Base-by-base conservation (phyloP, 306 rosid genomes). In the Canavalia gladiata region DNA sequence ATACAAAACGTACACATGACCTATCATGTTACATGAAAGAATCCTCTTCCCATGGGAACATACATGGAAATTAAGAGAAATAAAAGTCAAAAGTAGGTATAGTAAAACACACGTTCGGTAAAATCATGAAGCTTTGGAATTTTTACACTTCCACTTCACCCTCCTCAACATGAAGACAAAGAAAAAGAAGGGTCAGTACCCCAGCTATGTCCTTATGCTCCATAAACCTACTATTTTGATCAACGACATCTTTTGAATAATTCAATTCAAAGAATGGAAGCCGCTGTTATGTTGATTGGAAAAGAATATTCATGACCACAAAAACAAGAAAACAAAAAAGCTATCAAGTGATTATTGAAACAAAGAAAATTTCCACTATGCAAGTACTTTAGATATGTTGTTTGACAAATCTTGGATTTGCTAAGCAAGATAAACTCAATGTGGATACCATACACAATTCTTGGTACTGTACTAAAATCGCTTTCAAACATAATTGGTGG, bases 1-100 rank as follows among this genome's bases (percentile, higher is more conserved):
- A 18, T 18, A 18, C 25, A 18, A 18, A 18, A 18, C 25, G 25
- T 18, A 18, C 25, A 18, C 25, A 18, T 18, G 25, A 18, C 25
- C 25, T 18, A 18, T 18, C 25, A 18, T 18, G 25, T 18, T 18
- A 18, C 25, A 18, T 18, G 25, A 18, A 18, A 18, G 25, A 0
- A 18, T 18, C 25, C 25, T 18, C 25, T 18, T 18, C 25, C 25
- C 25, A 18, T 18, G 25, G 25, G 25, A 18, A 18, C 25, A 18
- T 18, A 18, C 25, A 0, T 75, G 70, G 66, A 78, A 72, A 72
- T 82, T 81, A 81, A 82, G 85, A 75, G 90, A 82, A 85, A 52
- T 37, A 42, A 31, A 49, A 68, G 65, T 39, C 73, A 75, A 78
- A 33, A 74, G 76, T 81, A 68, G 80, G 77, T 69, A 72, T 43